Evolutionary conservation across 129 eudicot species (phyloP), one percentile per base, ranked within the genome.

Genomic region (Dittrichia graveolens): DNA sequence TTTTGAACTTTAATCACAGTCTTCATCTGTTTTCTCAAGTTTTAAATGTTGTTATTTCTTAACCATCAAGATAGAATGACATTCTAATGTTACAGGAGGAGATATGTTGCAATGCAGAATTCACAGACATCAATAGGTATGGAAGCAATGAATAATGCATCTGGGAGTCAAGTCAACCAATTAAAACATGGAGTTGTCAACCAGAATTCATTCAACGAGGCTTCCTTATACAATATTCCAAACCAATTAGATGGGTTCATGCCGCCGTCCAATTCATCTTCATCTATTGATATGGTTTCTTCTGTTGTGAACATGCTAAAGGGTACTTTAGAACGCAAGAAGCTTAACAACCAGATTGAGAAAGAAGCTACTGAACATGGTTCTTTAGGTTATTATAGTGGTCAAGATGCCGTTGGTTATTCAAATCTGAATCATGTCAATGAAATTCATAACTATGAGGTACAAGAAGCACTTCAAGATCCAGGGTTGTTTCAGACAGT

Each of bases 231-330:
- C 57, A 85, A 87, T 40, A 75, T 54, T 67, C 78, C 82, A 37
- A 78, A 77, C 70, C 85, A 86, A 14, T 56, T 75, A 49, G 81
- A 66, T 9, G 63, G 83, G 14, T 90, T 87, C 77, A 77, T 85
- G 82, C 85, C 94, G 11, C 91, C 86, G 19, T 75, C 89, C 14
- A 76, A 85, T 72, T 83, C 91, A 40, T 81, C 88, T 39, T 85
- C 94, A 37, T 76, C 94, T 46, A 73, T 62, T 1, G 96, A 90
- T 63, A 87, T 83, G 31, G 91, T 91, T 52, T 91, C 97, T 42
- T 87, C 91, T 38, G 95, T 91, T 13, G 97, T 91, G 44, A 87
- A 85, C 86, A 91, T 91, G 97, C 81, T 87, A 47, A 91, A 91
- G 82, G 95, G 97, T 19, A 87, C 97, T 5, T 67, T 91, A 75